Conservation (phyloP, 768 basidiomycete species). For the Podaxis sp. region DNA sequence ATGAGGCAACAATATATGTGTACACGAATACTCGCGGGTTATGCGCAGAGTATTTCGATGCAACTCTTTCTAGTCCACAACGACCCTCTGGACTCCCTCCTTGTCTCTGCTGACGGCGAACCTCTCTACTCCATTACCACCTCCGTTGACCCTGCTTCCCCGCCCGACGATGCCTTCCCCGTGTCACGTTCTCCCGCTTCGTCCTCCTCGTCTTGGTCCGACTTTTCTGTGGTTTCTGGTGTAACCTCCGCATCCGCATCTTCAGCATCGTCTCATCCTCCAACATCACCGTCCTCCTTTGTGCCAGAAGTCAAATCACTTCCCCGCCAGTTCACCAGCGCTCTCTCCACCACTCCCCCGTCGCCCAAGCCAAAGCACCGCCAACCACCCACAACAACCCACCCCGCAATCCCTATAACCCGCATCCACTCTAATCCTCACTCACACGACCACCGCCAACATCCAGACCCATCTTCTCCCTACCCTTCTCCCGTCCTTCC, state of each 20-base stretch:
- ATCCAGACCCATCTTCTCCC: conserved; percentile 6
- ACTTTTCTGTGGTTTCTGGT: background rate
- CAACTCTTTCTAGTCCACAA: conserved; percentile 39
- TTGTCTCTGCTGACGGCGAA: conserved; percentile 33
- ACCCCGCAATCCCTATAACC: conserved; percentile 1
- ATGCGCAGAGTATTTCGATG: conserved; percentile 17
- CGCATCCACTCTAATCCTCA: conserved; percentile 8
- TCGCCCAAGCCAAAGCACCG: background rate
- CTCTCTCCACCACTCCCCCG: background rate
- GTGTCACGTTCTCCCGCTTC: background rate
- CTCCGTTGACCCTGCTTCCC: background rate
- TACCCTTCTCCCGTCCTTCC: background rate
- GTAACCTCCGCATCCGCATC: background rate
- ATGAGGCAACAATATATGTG: background rate
- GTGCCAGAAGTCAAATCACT: background rate
- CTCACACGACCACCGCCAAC: background rate
- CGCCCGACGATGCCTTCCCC: background rate
- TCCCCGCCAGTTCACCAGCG: background rate
- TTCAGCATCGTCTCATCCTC: background rate
- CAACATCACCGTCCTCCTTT: background rate
- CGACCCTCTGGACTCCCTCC: conserved; percentile 35
- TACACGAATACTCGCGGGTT: background rate
- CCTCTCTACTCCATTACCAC: conserved; percentile 35
- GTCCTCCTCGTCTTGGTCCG: background rate
- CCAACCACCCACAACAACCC: background rate